These are phyloP conservation scores for Achaetomiella virescens DNA, from an alignment of 495 filamentous ascomycete species.

Conservation along the genomic window DNA sequence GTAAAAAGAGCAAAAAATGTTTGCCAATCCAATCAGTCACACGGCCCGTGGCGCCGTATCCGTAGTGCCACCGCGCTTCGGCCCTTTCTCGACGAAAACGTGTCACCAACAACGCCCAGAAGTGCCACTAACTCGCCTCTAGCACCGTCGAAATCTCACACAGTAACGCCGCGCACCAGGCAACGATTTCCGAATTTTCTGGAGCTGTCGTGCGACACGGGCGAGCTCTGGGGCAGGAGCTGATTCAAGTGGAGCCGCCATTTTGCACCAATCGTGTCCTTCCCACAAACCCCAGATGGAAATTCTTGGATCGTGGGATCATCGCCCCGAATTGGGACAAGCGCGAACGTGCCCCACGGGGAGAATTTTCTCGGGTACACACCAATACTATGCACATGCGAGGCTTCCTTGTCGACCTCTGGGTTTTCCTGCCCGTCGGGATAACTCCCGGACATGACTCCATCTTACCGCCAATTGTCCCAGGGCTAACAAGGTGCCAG, in stretches of 20 bases:
- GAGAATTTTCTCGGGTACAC: conserved; percentile 4
- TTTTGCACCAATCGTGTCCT: conserved; percentile 7
- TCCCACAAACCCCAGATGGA: conserved; percentile 17
- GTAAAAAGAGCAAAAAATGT: not conserved
- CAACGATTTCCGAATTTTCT: not conserved
- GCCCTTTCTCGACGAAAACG: not conserved
- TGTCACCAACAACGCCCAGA: not conserved
- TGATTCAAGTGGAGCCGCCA: conserved; percentile 2
- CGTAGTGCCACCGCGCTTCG: not conserved
- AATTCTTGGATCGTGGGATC: conserved; percentile 1
- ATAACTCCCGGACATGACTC: not conserved
- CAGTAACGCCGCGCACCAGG: conserved; percentile 5
- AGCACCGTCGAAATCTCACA: not conserved
- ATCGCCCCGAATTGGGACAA: conserved; percentile 1
- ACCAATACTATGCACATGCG: not conserved
- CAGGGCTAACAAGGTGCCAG: not conserved
- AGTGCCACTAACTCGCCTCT: not conserved
- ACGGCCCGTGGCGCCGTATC: no score
- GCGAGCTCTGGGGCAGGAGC: conserved; percentile 6
- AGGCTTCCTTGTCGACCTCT: not conserved
- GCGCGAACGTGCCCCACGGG: conserved; percentile 14
- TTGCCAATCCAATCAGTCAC: not conserved
- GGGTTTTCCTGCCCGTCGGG: not conserved
- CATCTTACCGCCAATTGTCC: not conserved
- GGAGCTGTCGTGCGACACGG: not conserved